phyloP scores from a whole-genome alignment of 768 basidiomycete species.

The Boletus vinaceobasis region DNA sequence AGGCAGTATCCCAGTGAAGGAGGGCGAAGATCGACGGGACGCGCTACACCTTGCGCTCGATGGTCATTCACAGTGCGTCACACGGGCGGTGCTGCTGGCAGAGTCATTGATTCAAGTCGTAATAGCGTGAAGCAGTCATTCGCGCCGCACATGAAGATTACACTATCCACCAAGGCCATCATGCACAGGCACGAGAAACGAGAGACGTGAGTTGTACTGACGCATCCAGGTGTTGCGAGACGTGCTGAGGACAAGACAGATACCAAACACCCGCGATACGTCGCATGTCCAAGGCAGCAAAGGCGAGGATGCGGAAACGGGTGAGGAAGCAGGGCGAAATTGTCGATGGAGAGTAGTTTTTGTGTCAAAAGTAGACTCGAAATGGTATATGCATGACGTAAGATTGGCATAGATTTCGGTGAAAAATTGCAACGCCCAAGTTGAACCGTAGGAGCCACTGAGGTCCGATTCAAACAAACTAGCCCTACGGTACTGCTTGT shows the following conservation, averaged over 20 bases:
- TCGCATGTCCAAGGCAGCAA: constrained; percentile 56
- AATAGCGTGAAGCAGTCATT: constrained; percentile 51
- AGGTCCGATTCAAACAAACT: not conserved
- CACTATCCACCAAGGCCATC: constrained; percentile 48
- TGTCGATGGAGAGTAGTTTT: constrained; percentile 11
- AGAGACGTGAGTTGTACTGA: constrained; percentile 34
- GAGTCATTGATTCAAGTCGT: not conserved
- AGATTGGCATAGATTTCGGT: constrained; percentile 15
- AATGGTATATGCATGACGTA: constrained; percentile 22
- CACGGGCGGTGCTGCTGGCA: not conserved
- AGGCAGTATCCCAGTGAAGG: constrained; percentile 26
- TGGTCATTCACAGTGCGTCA: constrained; percentile 59
- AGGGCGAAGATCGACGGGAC: constrained; percentile 31
- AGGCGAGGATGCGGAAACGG: constrained; percentile 49
- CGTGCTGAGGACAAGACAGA: constrained; percentile 35
- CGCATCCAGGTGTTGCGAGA: not conserved
- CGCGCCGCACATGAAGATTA: constrained; percentile 69
- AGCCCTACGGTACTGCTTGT: not conserved
- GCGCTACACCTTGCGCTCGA: constrained; percentile 41
- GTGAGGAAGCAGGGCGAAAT: constrained; percentile 29
- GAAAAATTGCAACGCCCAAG: constrained; percentile 13
- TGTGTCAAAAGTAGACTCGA: constrained; percentile 4
- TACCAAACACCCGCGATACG: constrained; percentile 54
- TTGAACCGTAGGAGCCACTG: constrained; percentile 3
- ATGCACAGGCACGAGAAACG: constrained; percentile 36